Base-by-base conservation (phyloP, 352 stramenopile species). In the Phytopythium ostracodes region DNA sequence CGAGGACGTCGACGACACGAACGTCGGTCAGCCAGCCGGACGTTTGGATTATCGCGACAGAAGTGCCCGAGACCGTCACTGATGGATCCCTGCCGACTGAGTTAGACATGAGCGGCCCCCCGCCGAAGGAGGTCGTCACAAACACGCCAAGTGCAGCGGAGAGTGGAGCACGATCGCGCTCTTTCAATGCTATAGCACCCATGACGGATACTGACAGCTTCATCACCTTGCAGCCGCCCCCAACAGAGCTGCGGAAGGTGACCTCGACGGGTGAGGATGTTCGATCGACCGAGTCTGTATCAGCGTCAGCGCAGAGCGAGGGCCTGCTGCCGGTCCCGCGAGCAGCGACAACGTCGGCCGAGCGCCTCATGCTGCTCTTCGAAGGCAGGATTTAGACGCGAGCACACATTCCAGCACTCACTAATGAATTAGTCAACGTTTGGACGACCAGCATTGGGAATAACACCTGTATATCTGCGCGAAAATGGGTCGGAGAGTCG, bases 301-400 rank as follows among this genome's bases (percentile, higher is more conserved):
- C n/a, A n/a, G n/a, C n/a, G n/a, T n/a, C n/a, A n/a, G n/a, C n/a
- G n/a, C n/a, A n/a, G n/a, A n/a, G n/a, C n/a, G n/a, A n/a, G n/a
- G n/a, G n/a, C n/a, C 31, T 31, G 10, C 53, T 2, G 38, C 54
- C 54, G 24, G 7, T 11, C 12, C 38, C 38, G 20, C 36, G 54
- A 15, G 24, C 36, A 31, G 54, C 54, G 24, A 38, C 54, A 20
- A 60, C 54, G 17, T 60, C 54, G 5, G 22, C 54, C 6, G 54
- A 60, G 17, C 22, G 25, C 12, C 54, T 60, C 38, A 60, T 60
- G 54, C 25, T 60, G 24, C 38, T 60, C 15, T 60, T 60, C 54
- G 54, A 60, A 43, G 35, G 27, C 36, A 49, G 36, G 9, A 38
- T 60, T n/a, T 60, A 60, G 53, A 33, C n/a, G 3, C 7, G n/a